Evolutionary conservation across 495 filamentous ascomycete genomes (phyloP).

Genomic region (Choiromyces venosus): DNA sequence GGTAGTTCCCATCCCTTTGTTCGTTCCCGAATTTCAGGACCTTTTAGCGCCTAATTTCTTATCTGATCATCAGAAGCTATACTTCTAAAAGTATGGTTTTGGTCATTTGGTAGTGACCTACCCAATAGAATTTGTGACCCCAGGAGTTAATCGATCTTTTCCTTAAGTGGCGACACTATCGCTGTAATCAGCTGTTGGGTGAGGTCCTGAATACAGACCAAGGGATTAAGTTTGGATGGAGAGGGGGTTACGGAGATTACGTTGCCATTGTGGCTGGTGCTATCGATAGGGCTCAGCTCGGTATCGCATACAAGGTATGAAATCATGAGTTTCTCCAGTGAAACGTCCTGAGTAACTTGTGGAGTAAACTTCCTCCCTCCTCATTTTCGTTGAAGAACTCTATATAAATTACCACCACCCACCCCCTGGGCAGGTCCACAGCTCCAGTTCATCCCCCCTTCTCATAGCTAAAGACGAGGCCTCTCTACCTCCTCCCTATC

Average conservation of each 20-base stretch:
- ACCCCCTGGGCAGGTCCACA: neutral
- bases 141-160: no score
- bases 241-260: neutral
- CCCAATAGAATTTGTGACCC: no score
- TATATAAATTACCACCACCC: neutral
- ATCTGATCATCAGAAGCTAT: no score
- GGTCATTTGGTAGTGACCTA: no score
- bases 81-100: no score
- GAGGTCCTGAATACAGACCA: no score
- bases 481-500: neutral
- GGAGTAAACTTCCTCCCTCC: neutral
- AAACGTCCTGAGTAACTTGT: neutral
- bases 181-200: no score
- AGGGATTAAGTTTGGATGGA: neutral
- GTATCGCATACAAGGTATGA: neutral
- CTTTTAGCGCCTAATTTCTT: no score
- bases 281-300: neutral
- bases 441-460: neutral
- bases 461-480: neutral
- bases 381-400: neutral
- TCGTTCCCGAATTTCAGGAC: no score
- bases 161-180: no score
- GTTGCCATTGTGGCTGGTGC: neutral
- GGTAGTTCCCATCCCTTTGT: no score
- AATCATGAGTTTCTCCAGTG: neutral